phyloP scores from a whole-genome alignment of 768 basidiomycete genomes.

The Nidula microcarpa region DNA sequence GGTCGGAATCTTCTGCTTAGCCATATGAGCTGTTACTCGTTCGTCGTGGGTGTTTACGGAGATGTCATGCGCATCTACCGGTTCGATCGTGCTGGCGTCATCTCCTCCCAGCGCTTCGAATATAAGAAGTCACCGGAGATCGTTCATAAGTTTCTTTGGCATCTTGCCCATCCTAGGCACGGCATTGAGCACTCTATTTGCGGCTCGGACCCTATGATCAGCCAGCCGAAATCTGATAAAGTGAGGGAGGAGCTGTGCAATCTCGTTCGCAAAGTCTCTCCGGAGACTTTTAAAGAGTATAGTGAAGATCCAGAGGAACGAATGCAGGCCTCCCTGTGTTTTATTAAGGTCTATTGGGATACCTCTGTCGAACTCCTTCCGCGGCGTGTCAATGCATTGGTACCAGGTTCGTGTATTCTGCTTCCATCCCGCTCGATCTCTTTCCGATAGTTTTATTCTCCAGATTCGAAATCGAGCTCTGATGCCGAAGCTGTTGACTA shows the following conservation, averaged over 20 bases:
- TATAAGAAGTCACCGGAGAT: background rate
- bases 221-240: background rate
- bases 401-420: no score
- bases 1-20: background rate
- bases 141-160: background rate
- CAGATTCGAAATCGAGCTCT: background rate
- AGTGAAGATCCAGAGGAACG: background rate
- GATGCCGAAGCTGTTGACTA: background rate
- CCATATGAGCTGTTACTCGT: background rate
- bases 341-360: no score
- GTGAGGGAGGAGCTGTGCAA: background rate
- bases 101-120: background rate
- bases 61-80: slow-evolving; percentile 1
- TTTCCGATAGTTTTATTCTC: background rate
- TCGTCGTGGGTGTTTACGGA: slow-evolving; percentile 1
- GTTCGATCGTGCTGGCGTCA: background rate
- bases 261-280: no score
- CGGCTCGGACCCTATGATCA: background rate
- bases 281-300: background rate
- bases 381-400: no score
- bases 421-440: background rate
- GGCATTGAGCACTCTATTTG: background rate
- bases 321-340: background rate
- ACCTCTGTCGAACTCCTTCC: no score
- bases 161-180: background rate